Conservation (phyloP, 2,329 filamentous ascomycete genomes). For the Fusarium sambucinum region DNA sequence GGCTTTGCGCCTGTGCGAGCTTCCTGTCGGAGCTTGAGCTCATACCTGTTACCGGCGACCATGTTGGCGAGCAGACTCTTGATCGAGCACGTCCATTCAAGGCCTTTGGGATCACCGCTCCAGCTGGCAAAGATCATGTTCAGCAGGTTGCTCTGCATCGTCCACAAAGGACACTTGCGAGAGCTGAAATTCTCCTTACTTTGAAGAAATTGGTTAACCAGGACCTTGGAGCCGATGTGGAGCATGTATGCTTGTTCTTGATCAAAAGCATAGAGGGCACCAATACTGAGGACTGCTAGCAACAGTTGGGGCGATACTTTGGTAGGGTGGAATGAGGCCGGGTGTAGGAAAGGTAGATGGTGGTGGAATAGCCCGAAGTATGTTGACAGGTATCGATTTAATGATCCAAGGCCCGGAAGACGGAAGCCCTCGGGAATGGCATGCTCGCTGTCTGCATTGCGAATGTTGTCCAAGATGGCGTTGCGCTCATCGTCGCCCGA, state of each 20-base stretch:
- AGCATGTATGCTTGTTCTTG: conserved; percentile 97
- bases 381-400: conserved; percentile 93
- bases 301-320: conserved; percentile 84
- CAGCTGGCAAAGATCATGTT: conserved; percentile 99
- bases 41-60: conserved; percentile 97
- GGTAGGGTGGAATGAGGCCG: conserved; percentile 87
- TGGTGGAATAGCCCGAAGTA: conserved; percentile 99
- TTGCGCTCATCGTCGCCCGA: conserved; percentile 86
- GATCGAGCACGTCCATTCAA: conserved; percentile 99
- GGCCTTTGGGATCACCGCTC: conserved; percentile 96
- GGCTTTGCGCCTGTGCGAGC: conserved; percentile 82
- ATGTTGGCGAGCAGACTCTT: conserved; percentile 98
- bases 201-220: conserved; percentile 96
- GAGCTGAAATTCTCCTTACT: conserved; percentile 99
- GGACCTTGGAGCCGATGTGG: conserved; percentile 96
- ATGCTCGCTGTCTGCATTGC: conserved; percentile 81
- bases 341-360: conserved; percentile 94
- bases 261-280: conserved; percentile 95
- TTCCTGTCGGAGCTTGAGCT: conserved; percentile 92
- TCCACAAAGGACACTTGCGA: conserved; percentile 96
- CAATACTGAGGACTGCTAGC: conserved; percentile 92
- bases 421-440: conserved; percentile 90
- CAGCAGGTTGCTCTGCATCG: conserved; percentile 94
- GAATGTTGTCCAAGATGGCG: conserved; percentile 87
- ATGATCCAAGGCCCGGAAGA: conserved; percentile 79